Evolutionary conservation across 2,329 filamentous ascomycete species (phyloP).

Genomic region (Hymenoscyphus albidus): DNA sequence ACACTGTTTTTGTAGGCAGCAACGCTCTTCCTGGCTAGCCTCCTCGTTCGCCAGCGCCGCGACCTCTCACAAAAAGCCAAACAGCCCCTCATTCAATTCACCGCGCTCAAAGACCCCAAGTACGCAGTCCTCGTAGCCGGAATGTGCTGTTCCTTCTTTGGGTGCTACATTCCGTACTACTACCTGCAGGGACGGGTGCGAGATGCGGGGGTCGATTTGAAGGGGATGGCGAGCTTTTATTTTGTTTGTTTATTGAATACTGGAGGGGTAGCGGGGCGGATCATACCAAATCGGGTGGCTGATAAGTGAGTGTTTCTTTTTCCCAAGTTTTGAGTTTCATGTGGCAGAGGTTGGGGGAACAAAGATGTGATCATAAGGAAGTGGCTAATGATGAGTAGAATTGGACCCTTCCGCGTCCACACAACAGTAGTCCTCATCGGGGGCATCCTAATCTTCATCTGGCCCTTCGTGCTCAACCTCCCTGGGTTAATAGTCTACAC

Average conservation of each 20-base stretch:
- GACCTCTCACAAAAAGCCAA: constrained; percentile 44
- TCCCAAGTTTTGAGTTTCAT: no score
- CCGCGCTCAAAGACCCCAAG: constrained; percentile 39
- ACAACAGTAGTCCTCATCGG: constrained; percentile 42
- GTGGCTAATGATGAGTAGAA: constrained; percentile 38
- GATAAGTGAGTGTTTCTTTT: constrained; percentile 2
- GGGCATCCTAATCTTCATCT: constrained; percentile 49
- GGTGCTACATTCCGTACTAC: constrained; percentile 40
- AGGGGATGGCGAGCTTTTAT: constrained; percentile 32
- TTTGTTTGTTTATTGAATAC: constrained; percentile 19
- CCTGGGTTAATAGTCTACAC: constrained; percentile 58
- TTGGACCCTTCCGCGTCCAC: constrained; percentile 24
- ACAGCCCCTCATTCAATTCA: constrained; percentile 40
- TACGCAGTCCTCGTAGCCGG: constrained; percentile 42
- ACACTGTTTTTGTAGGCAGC: constrained; percentile 7
- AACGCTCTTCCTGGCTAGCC: constrained; percentile 31
- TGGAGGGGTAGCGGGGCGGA: constrained; percentile 32
- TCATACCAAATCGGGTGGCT: neutral
- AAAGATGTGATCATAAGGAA: no score
- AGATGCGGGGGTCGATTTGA: constrained; percentile 39
- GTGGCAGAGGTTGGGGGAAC: no score
- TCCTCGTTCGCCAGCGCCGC: constrained; percentile 38
- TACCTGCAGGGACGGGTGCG: constrained; percentile 13
- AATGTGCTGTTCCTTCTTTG: constrained; percentile 36
- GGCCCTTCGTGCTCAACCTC: constrained; percentile 48